Evolutionary conservation across 257 asterid genomes (phyloP).

Genomic region (Solanum phureja): DNA sequence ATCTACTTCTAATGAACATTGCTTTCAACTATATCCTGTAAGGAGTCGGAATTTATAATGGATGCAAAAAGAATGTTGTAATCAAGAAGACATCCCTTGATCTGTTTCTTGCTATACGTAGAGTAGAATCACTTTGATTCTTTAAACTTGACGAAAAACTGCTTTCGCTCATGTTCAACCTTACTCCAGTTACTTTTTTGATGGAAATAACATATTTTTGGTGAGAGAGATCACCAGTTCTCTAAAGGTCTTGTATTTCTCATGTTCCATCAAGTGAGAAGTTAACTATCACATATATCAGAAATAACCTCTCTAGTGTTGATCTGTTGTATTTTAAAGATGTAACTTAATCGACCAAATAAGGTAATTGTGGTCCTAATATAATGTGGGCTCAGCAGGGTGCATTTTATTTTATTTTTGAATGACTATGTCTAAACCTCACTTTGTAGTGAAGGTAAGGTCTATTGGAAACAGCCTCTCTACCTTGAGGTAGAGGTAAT

Average conservation of each 20-base stretch:
- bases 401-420: not conserved
- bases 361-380: not conserved
- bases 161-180: not conserved
- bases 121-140: not conserved
- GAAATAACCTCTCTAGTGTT: not conserved
- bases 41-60: not conserved
- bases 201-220: not conserved
- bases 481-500: too few species aligned
- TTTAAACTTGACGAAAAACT: not conserved
- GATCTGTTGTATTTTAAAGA: not conserved
- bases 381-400: not conserved
- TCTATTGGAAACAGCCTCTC: not conserved
- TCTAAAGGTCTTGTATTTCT: not conserved
- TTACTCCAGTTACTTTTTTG: not conserved
- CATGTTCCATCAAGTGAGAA: too few species aligned
- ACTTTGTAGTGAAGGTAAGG: not conserved
- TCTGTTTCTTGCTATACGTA: not conserved
- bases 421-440: not conserved
- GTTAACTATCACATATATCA: too few species aligned
- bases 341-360: not conserved
- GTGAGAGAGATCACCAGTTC: not conserved
- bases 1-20: not conserved
- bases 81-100: not conserved
- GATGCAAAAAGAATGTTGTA: not conserved
- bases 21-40: not conserved